Conservation (phyloP, 371 early-diverging fungal species). For the Rhizopus sp. region DNA sequence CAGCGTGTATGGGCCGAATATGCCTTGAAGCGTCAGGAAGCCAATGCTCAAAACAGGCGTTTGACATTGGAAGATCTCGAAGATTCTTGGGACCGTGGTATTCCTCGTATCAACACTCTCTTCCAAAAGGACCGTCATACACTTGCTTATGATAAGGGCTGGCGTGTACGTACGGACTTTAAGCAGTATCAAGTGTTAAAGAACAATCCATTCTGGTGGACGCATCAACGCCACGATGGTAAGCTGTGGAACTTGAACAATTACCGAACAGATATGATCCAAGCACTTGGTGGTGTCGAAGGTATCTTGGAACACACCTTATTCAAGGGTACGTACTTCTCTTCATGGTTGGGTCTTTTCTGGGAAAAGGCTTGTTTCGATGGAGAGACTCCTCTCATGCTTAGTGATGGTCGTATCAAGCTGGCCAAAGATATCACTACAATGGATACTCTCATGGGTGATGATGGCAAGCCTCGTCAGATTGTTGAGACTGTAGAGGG, state of each 20-base stretch:
- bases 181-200: conserved; percentile 96
- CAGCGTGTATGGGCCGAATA: conserved; percentile 99
- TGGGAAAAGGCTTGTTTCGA: conserved; percentile 86
- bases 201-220: conserved; percentile 98
- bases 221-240: conserved; percentile 93
- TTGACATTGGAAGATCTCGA: conserved; percentile 96
- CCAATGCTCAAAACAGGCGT: conserved; percentile 93
- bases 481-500: conserved; percentile 36
- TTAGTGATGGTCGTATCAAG: conserved; percentile 25
- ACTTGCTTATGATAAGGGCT: conserved; percentile 98
- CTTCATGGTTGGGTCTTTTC: conserved; percentile 98
- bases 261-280: conserved; percentile 98
- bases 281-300: conserved; percentile 98
- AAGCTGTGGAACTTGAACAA: conserved; percentile 97
- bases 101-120: conserved; percentile 98
- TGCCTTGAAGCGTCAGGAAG: conserved; percentile 96
- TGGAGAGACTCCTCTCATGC: conserved; percentile 37
- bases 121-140: conserved; percentile 97
- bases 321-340: conserved; percentile 97
- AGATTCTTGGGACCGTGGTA: conserved; percentile 98
- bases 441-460: conserved; percentile 51
- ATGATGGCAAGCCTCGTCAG: conserved; percentile 42
- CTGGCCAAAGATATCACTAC: conserved; percentile 32
- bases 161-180: conserved; percentile 96
- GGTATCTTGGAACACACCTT: conserved; percentile 98